These are phyloP conservation scores for Cordia subcordata DNA, from an alignment of 257 asterid species.

Conservation along the genomic window DNA sequence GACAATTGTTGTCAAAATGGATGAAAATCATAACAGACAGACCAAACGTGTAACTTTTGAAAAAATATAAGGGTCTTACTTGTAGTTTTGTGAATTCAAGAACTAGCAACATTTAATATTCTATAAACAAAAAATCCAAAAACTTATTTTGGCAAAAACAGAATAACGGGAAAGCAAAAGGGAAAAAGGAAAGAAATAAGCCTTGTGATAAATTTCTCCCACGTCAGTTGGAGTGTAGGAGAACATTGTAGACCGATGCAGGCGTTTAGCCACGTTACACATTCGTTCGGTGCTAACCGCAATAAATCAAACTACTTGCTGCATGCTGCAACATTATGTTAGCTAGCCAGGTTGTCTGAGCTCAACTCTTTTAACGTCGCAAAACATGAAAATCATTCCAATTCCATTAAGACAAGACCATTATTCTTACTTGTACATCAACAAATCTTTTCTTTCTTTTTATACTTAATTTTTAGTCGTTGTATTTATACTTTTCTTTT, in stretches of 20 bases:
- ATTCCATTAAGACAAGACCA: slow-evolving; percentile 66
- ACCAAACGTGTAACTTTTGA: too few relatives aligned
- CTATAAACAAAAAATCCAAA: too few relatives aligned
- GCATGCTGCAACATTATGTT: neutral
- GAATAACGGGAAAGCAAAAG: neutral
- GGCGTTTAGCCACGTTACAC: neutral
- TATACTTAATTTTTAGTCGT: too few relatives aligned
- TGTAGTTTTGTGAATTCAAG: too few relatives aligned
- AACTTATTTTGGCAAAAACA: neutral
- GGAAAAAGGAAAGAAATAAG: neutral
- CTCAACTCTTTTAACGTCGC: neutral
- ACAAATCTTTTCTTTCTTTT: too few relatives aligned
- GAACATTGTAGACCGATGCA: neutral
- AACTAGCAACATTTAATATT: too few relatives aligned
- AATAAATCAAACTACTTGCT: too few relatives aligned
- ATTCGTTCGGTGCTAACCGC: neutral
- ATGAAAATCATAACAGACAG: too few relatives aligned
- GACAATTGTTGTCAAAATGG: too few relatives aligned
- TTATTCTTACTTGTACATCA: slow-evolving; percentile 53
- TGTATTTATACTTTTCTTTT: too few relatives aligned
- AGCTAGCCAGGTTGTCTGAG: neutral
- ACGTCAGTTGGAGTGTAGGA: neutral
- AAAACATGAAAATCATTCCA: slow-evolving; percentile 62
- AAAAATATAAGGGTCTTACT: too few relatives aligned
- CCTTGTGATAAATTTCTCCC: too few relatives aligned